Percentiles rank a stretch among this genome's conserved stretches.
These are phyloP conservation scores for Puccinia coronata DNA, from an alignment of 1,284 basidiomycete species.

Conservation along the genomic window DNA sequence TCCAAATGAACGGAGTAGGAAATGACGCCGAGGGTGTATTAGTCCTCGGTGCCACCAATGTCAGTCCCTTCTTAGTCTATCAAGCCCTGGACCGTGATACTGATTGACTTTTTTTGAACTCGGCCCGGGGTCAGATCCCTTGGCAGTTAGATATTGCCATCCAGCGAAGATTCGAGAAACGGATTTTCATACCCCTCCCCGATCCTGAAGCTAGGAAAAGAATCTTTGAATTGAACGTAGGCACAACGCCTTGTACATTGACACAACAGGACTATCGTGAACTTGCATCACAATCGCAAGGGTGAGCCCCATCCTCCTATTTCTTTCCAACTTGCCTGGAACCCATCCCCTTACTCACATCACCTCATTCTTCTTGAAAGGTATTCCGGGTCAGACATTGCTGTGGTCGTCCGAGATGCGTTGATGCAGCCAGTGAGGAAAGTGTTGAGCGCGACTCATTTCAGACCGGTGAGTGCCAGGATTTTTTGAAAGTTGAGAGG, in stretches of 20 bases:
- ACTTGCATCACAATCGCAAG: conserved; percentile 83
- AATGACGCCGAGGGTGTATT: conserved; percentile 95
- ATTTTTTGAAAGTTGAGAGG: too few species aligned
- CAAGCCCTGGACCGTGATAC: neutral
- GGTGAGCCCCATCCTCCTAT: conserved; percentile 65
- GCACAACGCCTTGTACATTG: conserved; percentile 84
- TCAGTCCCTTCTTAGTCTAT: conserved; percentile 64
- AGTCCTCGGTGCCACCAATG: conserved; percentile 98
- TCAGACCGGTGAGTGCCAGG: conserved; percentile 69
- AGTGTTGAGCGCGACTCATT: conserved; percentile 92
- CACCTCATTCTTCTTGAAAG: conserved; percentile 57
- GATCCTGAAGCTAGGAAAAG: conserved; percentile 86
- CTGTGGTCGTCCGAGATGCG: conserved; percentile 91
- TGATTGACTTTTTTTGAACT: neutral
- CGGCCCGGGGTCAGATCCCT: conserved; percentile 50
- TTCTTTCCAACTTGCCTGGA: conserved; percentile 15
- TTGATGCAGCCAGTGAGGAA: conserved; percentile 99
- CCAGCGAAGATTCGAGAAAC: conserved; percentile 96
- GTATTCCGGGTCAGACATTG: conserved; percentile 93
- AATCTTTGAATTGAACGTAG: conserved; percentile 97
- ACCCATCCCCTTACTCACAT: neutral
- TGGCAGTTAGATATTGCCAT: conserved; percentile 90
- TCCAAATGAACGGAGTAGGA: conserved; percentile 96
- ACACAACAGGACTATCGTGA: conserved; percentile 75
- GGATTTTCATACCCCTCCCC: conserved; percentile 96